phyloP scores from a whole-genome alignment of 805 yeast genomes.

The Blastobotrys attinorum region DNA sequence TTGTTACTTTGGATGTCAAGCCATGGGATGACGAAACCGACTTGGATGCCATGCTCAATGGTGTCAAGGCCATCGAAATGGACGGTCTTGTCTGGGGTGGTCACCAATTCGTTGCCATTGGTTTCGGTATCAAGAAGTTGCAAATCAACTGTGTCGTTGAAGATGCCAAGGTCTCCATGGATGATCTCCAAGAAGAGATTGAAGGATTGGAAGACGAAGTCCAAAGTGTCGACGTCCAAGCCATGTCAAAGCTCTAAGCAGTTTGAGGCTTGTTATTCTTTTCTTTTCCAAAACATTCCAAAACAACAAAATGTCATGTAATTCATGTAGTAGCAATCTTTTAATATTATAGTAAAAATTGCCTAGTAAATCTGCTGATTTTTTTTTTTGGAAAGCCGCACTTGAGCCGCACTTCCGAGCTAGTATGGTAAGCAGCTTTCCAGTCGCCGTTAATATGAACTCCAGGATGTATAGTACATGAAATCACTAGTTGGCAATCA shows the following conservation, averaged over 20 bases:
- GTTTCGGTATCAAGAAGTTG: constrained; percentile 98
- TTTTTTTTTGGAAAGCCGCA: too few species aligned
- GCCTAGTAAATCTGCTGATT: too few species aligned
- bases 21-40: constrained; percentile 99
- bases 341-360: neutral
- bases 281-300: too few species aligned
- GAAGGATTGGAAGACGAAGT: constrained; percentile 98
- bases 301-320: too few species aligned
- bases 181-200: constrained; percentile 66
- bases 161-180: constrained; percentile 92
- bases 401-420: too few species aligned
- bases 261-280: constrained; percentile 1
- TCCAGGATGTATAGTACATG: too few species aligned
- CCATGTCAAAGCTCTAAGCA: constrained; percentile 91
- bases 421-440: too few species aligned
- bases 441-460: too few species aligned
- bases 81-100: constrained; percentile 99
- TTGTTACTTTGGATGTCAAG: constrained; percentile 95
- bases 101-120: constrained; percentile 90
- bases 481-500: too few species aligned
- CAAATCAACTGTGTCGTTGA: constrained; percentile 98
- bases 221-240: constrained; percentile 98
- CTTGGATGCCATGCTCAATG: constrained; percentile 77
- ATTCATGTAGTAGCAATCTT: neutral
- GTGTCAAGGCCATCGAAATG: constrained; percentile 74